Base-by-base conservation (phyloP, 352 stramenopile genomes). In the Peronospora belbahrii region DNA sequence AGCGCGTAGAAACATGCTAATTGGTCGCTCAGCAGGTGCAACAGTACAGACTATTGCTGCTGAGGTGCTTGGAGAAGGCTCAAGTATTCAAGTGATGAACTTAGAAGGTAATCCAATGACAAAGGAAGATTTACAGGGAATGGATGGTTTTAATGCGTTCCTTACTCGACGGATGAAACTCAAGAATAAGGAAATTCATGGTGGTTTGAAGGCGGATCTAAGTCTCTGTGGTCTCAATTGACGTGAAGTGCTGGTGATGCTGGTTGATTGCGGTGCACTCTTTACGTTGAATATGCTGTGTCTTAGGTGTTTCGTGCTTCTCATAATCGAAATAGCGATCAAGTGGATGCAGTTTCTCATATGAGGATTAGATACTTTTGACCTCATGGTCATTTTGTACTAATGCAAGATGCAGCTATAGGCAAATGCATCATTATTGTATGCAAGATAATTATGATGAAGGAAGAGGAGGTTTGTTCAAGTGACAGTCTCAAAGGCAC, bases 161-260 rank as follows among this genome's bases (percentile, higher is more conserved):
- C 46, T 91, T 31, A 51, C 62, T 44, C 70, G 82, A n/a, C 82
- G 82, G 23, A 91, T 73, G 28, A 59, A 74, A 45, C 63, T 86
- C 28, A 93, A 93, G 53, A 85, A 93, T 67, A 93, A 93, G 67
- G 82, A 88, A 48, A 83, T 93, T 41, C 76, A 89, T 42, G 77
- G 74, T 31, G 82, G 82, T 1, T 35, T 93, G 13, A 80, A 62
- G 52, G 77, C 82, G 5, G 79, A 93, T 62, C 58, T 85, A 44
- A 91, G 78, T 55, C 63, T 93, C 28, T 93, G 82, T 30, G 82
- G 82, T 11, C 67, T 93, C 19, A 75, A 88, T 48, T 93, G 22
- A 35, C n/a, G 18, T 35, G 30, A n/a, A n/a, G n/a, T n/a, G 30
- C 30, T 8, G 46, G 18, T 25, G 23, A 18, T 42, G 10, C 17